phyloP scores from a whole-genome alignment of 108 stramenopile species.

The Nitzschia inconspicua region DNA sequence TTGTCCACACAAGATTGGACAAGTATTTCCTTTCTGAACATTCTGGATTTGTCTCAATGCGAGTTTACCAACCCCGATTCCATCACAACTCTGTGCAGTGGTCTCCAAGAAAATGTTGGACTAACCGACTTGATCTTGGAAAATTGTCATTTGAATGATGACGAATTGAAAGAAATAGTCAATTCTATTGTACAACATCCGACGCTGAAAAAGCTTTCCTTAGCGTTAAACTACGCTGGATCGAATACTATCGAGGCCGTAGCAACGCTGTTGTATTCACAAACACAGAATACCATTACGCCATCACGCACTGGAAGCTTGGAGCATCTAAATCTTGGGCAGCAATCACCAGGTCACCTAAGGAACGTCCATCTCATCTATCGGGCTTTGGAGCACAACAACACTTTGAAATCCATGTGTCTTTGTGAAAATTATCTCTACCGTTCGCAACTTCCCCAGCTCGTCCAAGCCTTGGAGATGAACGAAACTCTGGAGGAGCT shows the following conservation, averaged over 20 bases:
- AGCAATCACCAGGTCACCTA: slow-evolving; percentile 17
- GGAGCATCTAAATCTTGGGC: slow-evolving; percentile 4
- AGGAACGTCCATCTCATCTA: not conserved
- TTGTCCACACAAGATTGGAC: too few species aligned
- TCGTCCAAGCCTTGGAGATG: not conserved
- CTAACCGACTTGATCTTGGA: slow-evolving; percentile 4
- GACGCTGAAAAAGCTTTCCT: not conserved
- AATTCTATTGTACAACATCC: slow-evolving; percentile 1
- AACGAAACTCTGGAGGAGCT: slow-evolving; percentile 6
- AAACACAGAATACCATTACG: too few species aligned
- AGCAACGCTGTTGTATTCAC: not conserved
- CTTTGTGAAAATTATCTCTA: slow-evolving; percentile 8
- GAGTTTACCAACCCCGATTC: slow-evolving; percentile 10
- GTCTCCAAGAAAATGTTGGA: not conserved
- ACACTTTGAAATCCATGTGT: not conserved
- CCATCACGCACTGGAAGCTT: too few species aligned
- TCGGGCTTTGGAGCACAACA: not conserved
- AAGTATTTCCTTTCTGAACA: too few species aligned
- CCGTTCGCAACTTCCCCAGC: not conserved
- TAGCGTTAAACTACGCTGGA: slow-evolving; percentile 1
- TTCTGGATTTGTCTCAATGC: slow-evolving; percentile 16
- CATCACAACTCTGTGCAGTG: not conserved
- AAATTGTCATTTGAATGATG: slow-evolving; percentile 8
- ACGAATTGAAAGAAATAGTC: slow-evolving; percentile 5
- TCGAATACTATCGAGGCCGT: not conserved